phyloP scores from a whole-genome alignment of 257 asterid genomes.

The Gynochthodes officinalis region DNA sequence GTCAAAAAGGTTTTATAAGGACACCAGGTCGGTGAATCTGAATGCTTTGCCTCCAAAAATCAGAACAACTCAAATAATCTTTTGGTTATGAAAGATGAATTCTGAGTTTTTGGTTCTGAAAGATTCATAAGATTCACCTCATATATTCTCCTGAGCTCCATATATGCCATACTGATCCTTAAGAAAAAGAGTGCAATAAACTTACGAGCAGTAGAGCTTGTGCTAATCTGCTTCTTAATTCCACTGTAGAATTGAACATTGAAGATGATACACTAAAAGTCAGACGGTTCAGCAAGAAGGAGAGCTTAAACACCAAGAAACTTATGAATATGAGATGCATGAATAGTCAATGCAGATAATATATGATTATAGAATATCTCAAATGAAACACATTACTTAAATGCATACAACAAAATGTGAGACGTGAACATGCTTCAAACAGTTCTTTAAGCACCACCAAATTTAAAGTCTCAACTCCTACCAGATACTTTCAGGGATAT shows the following conservation, averaged over 20 bases:
- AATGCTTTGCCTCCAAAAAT: not conserved
- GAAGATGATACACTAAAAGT: not conserved
- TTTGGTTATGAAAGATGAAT: not conserved
- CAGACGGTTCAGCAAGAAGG: constrained; percentile 9
- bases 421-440: not conserved
- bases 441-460: not conserved
- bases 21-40: not conserved
- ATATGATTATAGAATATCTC: not conserved
- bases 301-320: not conserved
- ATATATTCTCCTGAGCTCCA: constrained; percentile 80
- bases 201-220: constrained; percentile 62
- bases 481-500: not conserved
- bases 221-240: constrained; percentile 73
- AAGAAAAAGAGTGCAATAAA: constrained; percentile 61
- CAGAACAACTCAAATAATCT: not conserved
- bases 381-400: not conserved
- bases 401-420: not conserved
- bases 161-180: constrained; percentile 70
- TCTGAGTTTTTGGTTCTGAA: not conserved
- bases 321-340: not conserved
- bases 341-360: not conserved
- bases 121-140: constrained; percentile 48
- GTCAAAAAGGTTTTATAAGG: not conserved
- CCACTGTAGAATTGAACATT: constrained; percentile 45
- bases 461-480: not conserved